Evolutionary conservation across 768 basidiomycete species (phyloP).

Genomic region (Lactarius akahatsu): DNA sequence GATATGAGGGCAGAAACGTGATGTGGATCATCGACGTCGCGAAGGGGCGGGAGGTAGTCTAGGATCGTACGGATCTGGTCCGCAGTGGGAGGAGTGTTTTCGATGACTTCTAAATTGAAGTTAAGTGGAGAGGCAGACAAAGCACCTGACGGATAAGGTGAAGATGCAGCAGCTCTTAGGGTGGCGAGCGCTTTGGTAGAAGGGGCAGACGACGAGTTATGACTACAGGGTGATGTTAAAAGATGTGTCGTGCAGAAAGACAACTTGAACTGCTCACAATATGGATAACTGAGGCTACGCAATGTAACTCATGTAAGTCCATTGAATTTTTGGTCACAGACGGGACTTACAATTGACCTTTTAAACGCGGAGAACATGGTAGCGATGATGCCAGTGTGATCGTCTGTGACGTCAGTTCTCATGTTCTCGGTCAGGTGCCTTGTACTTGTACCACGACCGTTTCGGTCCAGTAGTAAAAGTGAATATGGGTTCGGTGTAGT

Average conservation of each 20-base stretch:
- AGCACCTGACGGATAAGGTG: conserved; percentile 58
- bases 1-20: conserved; percentile 51
- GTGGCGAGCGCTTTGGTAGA: conserved; percentile 61
- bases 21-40: conserved; percentile 32
- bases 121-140: conserved; percentile 51
- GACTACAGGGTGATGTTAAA: conserved; percentile 42
- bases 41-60: conserved; percentile 50
- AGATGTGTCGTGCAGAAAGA: neutral
- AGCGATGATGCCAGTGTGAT: neutral
- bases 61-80: conserved; percentile 71
- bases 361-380: conserved; percentile 29
- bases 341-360: conserved; percentile 21
- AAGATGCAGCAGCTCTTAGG: conserved; percentile 56
- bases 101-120: conserved; percentile 72
- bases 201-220: conserved; percentile 61
- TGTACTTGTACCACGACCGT: no score
- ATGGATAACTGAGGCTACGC: conserved; percentile 28
- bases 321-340: neutral
- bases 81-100: conserved; percentile 57
- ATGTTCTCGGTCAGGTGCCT: neutral
- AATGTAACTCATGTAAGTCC: neutral
- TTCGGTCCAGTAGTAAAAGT: no score
- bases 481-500: no score
- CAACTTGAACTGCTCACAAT: conserved; percentile 17
- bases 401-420: neutral